A percentile compares a stretch with the other conserved stretches of the same genome.
These are phyloP conservation scores for Phycomyces nitens DNA, from an alignment of 192 early-diverging fungal species.

Conservation along the genomic window DNA sequence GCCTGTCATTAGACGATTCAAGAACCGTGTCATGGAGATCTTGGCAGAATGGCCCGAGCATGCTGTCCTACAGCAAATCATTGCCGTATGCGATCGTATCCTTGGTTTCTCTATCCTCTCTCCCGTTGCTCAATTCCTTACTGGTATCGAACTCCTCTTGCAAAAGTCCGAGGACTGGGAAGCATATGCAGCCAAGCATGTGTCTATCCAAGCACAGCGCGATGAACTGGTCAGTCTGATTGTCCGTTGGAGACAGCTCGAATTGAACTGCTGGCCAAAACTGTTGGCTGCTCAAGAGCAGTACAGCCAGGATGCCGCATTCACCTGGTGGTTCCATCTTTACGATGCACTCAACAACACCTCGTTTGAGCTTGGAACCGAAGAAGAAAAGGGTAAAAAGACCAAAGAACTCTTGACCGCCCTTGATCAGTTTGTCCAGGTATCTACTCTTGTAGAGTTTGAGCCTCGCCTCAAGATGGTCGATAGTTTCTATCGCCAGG, in stretches of 20 bases:
- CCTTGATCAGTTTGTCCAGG: slow-evolving; percentile 79
- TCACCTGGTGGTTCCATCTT: slow-evolving; percentile 89
- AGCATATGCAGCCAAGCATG: slow-evolving; percentile 75
- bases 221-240: slow-evolving; percentile 71
- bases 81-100: slow-evolving; percentile 56
- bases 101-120: slow-evolving; percentile 69
- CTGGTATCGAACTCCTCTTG: slow-evolving; percentile 84
- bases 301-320: slow-evolving; percentile 57
- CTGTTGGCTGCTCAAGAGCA: slow-evolving; percentile 81
- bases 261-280: slow-evolving; percentile 87
- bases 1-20: slow-evolving; percentile 59
- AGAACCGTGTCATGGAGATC: slow-evolving; percentile 56
- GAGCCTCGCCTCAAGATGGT: slow-evolving; percentile 57
- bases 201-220: slow-evolving; percentile 68
- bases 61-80: slow-evolving; percentile 75
- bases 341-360: slow-evolving; percentile 54
- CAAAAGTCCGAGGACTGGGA: slow-evolving; percentile 95
- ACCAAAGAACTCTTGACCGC: slow-evolving; percentile 55
- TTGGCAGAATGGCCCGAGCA: slow-evolving; percentile 89
- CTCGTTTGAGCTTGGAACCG: slow-evolving; percentile 27
- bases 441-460: slow-evolving; percentile 78
- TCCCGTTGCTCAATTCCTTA: slow-evolving; percentile 86
- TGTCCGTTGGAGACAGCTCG: slow-evolving; percentile 87
- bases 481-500: slow-evolving; percentile 21
- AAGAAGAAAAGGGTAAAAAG: slow-evolving; percentile 20